Base-by-base conservation (phyloP, 2,329 filamentous ascomycete species). In the Venturia pyrina region DNA sequence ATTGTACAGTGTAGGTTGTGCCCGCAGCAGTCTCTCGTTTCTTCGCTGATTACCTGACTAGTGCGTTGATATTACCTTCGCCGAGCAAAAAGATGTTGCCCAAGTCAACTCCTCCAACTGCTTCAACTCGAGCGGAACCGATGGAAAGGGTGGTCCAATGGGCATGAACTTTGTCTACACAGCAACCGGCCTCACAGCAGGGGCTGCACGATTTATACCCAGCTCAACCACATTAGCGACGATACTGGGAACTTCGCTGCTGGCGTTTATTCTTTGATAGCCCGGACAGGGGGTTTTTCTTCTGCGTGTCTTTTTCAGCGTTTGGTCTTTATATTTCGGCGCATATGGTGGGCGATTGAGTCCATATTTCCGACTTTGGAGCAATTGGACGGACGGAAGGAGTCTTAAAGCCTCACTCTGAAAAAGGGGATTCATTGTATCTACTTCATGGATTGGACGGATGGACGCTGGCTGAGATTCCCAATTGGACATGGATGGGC, bases 1-100 rank as follows among this genome's bases (percentile, higher is more conserved):
- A 5, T 77, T 97, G 48, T 96, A 88, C 74, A 92, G 89, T 68
- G 90, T 93, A 80, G 70, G 88, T 37, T 48, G 43, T 15, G 10
- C 40, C 24, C 3, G 40, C 37, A 41, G 44, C 13, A 19, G 56
- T 21, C 61, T 53, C 40, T 40, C 37, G 15, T 10, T n/a, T 50
- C 46, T 53, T 46, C 32, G 62, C 61, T 67, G 59, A 37, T 67
- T 65, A 57, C 60, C n/a, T 63, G 11, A 50, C 5, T 46, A 96
- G 91, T 98, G 95, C 74, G 93, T 96, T 70, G 67, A 68, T 62
- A 66, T 68, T 43, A 68, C 66, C 28, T 68, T 68, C 60, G 66
- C 62, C n/a, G 66, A 68, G 5, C 62, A 63, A 34, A 37, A 11
- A 6, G 63, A 67, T 19, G 67, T 67, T 32, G 57, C 63, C 11